A percentile compares a stretch with the other conserved stretches of the same genome.
These are phyloP conservation scores for Hygrophorus russula DNA, from an alignment of 768 basidiomycete species.

Conservation along the genomic window DNA sequence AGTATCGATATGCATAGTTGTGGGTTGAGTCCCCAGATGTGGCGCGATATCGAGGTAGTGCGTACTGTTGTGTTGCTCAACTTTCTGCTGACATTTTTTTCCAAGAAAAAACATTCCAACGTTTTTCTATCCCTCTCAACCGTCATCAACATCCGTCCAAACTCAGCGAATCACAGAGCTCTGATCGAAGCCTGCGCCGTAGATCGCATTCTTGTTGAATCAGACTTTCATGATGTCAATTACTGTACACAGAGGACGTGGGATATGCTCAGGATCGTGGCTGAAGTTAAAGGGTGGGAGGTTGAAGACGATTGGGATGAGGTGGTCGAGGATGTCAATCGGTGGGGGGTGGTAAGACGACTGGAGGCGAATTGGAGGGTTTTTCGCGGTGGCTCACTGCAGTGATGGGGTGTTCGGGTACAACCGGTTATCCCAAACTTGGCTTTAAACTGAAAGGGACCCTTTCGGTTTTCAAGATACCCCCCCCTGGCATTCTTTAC, in stretches of 20 bases:
- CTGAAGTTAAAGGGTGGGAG: conserved; percentile 67
- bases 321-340: conserved; percentile 16
- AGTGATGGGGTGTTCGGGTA: too few relatives aligned
- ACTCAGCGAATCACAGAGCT: conserved; percentile 43
- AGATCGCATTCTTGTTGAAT: conserved; percentile 73
- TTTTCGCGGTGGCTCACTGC: conserved; percentile 31
- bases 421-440: too few relatives aligned
- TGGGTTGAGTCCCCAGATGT: conserved; percentile 68
- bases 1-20: conserved; percentile 90
- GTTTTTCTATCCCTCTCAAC: conserved; percentile 84
- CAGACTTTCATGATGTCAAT: conserved; percentile 67
- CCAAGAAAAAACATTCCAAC: conserved; percentile 63
- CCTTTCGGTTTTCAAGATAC: too few relatives aligned
- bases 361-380: conserved; percentile 62
- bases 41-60: conserved; percentile 64
- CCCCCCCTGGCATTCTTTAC: too few relatives aligned
- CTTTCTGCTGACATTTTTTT: not conserved
- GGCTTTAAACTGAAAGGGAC: too few relatives aligned
- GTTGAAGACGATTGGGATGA: conserved; percentile 53
- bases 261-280: conserved; percentile 65
- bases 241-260: conserved; percentile 52
- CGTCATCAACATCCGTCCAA: conserved; percentile 57
- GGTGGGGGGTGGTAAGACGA: conserved; percentile 56
- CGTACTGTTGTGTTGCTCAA: not conserved
- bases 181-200: conserved; percentile 57